Evolutionary conservation across 1,284 basidiomycete genomes (phyloP), one percentile per base, ranked within the genome.

Genomic region (Pseudozyma flocculosa): DNA sequence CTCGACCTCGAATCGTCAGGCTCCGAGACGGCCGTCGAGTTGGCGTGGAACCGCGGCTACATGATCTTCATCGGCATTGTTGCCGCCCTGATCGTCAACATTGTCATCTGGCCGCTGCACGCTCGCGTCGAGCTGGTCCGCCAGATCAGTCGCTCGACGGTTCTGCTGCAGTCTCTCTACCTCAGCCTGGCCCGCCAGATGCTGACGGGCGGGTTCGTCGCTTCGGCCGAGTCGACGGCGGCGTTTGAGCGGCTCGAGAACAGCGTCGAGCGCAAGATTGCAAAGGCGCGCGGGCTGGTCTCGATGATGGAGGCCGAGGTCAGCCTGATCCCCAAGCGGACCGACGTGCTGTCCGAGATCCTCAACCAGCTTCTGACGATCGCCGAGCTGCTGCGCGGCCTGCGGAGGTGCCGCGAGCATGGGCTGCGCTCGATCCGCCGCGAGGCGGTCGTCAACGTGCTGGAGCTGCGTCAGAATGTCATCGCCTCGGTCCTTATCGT

Each of bases 241-340:
- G 51, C 54, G 1, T 76, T 75, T 41, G 54, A 58, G 36, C 40
- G 41, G 36, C 45, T 69, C 18, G 72, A 60, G 74, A 68, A n/a
- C 65, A 76, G 24, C 70, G 78, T 40, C 57, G 72, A 42, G 71
- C 70, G 0, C 49, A 79, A 61, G 70, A 79, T 68, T 54, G 71
- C 45, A 43, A 78, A 50, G 72, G 79, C 15, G 68, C 76, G 61
- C 66, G 79, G 50, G 72, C 76, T 81, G 23, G 71, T 80, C 64
- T 30, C 22, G 0, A 50, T 59, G 19, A 68, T 70, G 59, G 65
- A 68, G 18, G 72, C 75, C 41, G 82, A 82, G 59, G 40, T 82
- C 10, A 80, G 80, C 15, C 76, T 82, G 23, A 73, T 81, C 1
- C 81, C 80, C 8, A 79, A 81, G 45, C 81, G 81, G 0, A 77